Evolutionary conservation across 108 stramenopile species (phyloP).

Genomic region (Parietichytrium sp.): DNA sequence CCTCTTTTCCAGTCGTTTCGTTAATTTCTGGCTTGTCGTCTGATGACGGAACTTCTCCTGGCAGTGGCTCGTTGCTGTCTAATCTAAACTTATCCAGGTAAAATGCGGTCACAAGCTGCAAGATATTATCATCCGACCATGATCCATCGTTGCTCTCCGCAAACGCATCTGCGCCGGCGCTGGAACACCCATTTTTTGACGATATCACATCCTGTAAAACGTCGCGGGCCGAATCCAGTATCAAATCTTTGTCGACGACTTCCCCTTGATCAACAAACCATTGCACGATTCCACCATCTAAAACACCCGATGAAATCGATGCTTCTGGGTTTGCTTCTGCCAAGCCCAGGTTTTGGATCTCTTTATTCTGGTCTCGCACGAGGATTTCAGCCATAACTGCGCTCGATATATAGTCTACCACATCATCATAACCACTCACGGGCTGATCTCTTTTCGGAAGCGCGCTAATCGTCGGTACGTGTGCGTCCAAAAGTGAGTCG

Average conservation of each 20-base stretch:
- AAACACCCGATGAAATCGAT: background rate
- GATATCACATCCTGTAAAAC: background rate
- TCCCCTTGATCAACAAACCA: slow-evolving; percentile 11
- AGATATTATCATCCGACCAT: background rate
- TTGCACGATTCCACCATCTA: background rate
- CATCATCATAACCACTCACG: too few species aligned
- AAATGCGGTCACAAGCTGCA: background rate
- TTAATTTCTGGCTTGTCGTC: background rate
- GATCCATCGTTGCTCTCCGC: too few species aligned
- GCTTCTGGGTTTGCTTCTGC: background rate
- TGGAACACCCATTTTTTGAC: too few species aligned
- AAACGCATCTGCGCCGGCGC: too few species aligned
- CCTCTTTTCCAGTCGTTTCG: background rate
- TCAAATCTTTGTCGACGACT: background rate
- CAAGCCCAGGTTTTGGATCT: background rate
- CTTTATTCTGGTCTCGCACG: background rate
- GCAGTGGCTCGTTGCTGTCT: too few species aligned
- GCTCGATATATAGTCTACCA: background rate
- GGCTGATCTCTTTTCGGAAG: too few species aligned
- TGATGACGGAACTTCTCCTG: too few species aligned
- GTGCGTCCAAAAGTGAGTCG: too few species aligned
- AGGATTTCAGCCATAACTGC: slow-evolving; percentile 9
- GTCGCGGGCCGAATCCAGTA: background rate
- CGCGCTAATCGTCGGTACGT: too few species aligned
- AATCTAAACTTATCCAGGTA: background rate